Base-by-base conservation (phyloP, 2,329 filamentous ascomycete genomes). In the Colletotrichum incanum region DNA sequence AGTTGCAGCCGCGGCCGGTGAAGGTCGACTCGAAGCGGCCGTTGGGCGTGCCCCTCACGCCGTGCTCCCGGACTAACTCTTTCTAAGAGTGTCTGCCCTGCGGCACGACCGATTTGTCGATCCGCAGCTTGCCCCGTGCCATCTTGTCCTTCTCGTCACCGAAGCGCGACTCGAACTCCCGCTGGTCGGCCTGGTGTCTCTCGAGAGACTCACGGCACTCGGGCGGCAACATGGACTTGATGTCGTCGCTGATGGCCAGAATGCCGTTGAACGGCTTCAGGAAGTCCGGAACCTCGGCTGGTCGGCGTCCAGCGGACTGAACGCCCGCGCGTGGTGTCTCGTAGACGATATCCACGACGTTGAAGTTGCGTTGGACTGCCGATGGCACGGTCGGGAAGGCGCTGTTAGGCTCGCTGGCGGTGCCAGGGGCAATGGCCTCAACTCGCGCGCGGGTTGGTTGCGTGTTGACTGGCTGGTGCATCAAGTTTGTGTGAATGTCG, bases 401-500 rank as follows among this genome's bases (percentile, higher is more conserved):
- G 28, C 81, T 79, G 14, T 67, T 72, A 0, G 77, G 45, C 23
- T 76, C 75, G 3, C 79, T 75, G 43, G 75, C 76, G 3, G 78
- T 75, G 50, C 81, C 79, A 11, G 82, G 78, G 23, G 83, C 79
- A 2, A 97, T 86, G 73, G 93, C 90, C 82, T 96, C 94, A 85
- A 95, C 95, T 72, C 92, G 92, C 12, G 91, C 94, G 76, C 94
- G 93, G 2, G 94, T 96, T 3, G 96, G 94, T 81, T 99, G 96
- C 89, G 95, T 97, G 78, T 89, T 93, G 74, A 90, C 90, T 0
- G 96, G 96, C 79, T 93, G 97, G 79, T 96, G 94, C 88, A 98
- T 93, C 71, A 89, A 84, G 81, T 99, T 99, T 65, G 96, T 98
- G 84, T 98, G 95, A 34, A 96, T 91, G 78, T 99, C 95, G 82